A percentile compares a stretch with the other conserved stretches of the same genome.
Conservation (phyloP, 2,329 filamentous ascomycete genomes). For the Endocalyx cinctus region DNA sequence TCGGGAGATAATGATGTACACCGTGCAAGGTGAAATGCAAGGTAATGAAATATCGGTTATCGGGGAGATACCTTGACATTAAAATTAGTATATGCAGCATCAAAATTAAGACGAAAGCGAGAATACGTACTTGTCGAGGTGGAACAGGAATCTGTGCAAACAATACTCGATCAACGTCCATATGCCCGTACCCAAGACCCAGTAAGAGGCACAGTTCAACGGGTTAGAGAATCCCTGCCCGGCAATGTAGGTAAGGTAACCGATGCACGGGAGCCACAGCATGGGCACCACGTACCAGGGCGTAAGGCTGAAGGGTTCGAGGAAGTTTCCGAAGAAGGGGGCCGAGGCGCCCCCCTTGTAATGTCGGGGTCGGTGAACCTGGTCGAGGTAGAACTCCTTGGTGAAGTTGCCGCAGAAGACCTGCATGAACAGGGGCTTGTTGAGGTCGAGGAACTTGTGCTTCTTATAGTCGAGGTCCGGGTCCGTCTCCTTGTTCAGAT, state of each 20-base stretch:
- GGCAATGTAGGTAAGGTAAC: slow-evolving; percentile 67
- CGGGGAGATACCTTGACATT: slow-evolving; percentile 71
- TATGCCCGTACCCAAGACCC: slow-evolving; percentile 64
- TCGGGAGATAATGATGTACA: slow-evolving; percentile 97
- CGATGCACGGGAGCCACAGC: slow-evolving; percentile 77
- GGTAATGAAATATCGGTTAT: slow-evolving; percentile 83
- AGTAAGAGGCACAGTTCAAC: slow-evolving; percentile 54
- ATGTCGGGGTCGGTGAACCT: slow-evolving; percentile 91
- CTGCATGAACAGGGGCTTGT: slow-evolving; percentile 77
- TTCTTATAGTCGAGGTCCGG: slow-evolving; percentile 69
- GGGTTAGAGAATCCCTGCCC: slow-evolving; percentile 52
- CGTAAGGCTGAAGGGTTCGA: slow-evolving; percentile 95
- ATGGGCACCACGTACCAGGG: slow-evolving; percentile 87
- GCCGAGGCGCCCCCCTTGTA: slow-evolving; percentile 92
- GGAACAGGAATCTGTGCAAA: slow-evolving; percentile 87
- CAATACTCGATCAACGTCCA: slow-evolving; percentile 91
- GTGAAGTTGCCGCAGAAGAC: slow-evolving; percentile 83
- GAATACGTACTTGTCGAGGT: slow-evolving; percentile 75
- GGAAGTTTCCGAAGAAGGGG: slow-evolving; percentile 92
- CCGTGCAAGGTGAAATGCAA: slow-evolving; percentile 92
- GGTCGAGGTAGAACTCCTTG: slow-evolving; percentile 95
- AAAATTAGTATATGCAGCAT: slow-evolving; percentile 23
- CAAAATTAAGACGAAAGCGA: background rate
- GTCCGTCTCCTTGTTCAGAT: slow-evolving; percentile 84
- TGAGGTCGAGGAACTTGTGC: slow-evolving; percentile 91